phyloP scores from a whole-genome alignment of 2,329 filamentous ascomycete species.

The Monilinia fructigena region DNA sequence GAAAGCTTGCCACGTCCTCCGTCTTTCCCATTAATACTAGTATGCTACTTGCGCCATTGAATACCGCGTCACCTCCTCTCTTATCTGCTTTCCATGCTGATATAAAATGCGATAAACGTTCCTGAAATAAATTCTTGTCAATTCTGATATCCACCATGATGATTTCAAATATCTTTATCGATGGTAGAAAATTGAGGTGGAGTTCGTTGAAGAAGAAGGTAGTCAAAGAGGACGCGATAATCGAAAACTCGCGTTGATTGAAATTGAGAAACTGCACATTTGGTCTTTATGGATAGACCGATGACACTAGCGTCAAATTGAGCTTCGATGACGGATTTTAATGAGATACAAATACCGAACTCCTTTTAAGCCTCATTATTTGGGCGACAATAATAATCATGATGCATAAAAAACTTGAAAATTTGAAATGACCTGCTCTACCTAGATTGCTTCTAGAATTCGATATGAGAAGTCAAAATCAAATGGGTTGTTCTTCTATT shows the following conservation, averaged over 20 bases:
- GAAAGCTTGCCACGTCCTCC: conserved; percentile 79
- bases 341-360: background rate
- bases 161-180: conserved; percentile 24
- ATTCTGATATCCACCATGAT: conserved; percentile 79
- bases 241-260: conserved; percentile 31
- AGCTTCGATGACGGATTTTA: conserved; percentile 3
- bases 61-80: conserved; percentile 78
- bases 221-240: conserved; percentile 30
- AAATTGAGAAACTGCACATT: conserved; percentile 17
- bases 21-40: conserved; percentile 93
- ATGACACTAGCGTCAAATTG: conserved; percentile 1
- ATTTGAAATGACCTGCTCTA: background rate
- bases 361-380: conserved; percentile 10
- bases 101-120: conserved; percentile 82
- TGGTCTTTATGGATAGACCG: background rate
- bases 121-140: conserved; percentile 90
- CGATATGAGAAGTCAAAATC: background rate
- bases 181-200: conserved; percentile 33
- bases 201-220: conserved; percentile 18
- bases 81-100: conserved; percentile 96
- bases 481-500: background rate
- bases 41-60: conserved; percentile 83
- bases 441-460: background rate
- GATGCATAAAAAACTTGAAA: no score
- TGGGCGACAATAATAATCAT: background rate